Base-by-base conservation (phyloP, 2,329 filamentous ascomycete genomes). In the Xylaria sp. region DNA sequence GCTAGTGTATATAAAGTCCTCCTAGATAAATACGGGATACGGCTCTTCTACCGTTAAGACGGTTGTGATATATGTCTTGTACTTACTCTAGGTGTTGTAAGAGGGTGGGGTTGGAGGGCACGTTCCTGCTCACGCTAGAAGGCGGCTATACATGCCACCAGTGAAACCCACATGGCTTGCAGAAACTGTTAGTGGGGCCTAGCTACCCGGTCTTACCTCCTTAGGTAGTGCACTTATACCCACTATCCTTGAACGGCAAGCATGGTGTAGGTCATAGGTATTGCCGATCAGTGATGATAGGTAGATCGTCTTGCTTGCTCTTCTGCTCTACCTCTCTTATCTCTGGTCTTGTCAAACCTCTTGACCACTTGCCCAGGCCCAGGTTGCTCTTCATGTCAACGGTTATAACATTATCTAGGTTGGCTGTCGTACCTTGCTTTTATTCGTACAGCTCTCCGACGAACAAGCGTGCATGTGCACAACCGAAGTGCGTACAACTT, bases 131-230 rank as follows among this genome's bases (percentile, higher is more conserved):
- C 44, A 54, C 63, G 63, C 63, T 65, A 65, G 63, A 42, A 38
- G 10, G 40, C 40, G 31, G 58, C 11, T 61, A 33, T 38, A 13
- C 36, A 38, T 38, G 36, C 36, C 36, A 40, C 31, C 40, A 48
- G 38, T 7, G 20, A 49, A 53, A 58, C 66, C 61, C 62, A 65
- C 66, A 65, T 68, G 62, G 66, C 62, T 26, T 65, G 66, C 62
- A 68, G 66, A 68, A 61, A 61, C 66, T 65, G 60, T 31, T 61
- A 40, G 61, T 13, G 61, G 66, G 61, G 60, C 54, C 20, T 33
- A 6, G 36, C 38, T 58, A 40, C 48, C 59, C 44, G 31, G 15
- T 13, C 28, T 38, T 38, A 38, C 36, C 36, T 38, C 33, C 33
- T 33, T 33, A 44, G 10, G 5, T 28, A 38, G 31, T 7, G 20